Base-by-base conservation (phyloP, 2,329 filamentous ascomycete species). In the Aureobasidium pullulans region DNA sequence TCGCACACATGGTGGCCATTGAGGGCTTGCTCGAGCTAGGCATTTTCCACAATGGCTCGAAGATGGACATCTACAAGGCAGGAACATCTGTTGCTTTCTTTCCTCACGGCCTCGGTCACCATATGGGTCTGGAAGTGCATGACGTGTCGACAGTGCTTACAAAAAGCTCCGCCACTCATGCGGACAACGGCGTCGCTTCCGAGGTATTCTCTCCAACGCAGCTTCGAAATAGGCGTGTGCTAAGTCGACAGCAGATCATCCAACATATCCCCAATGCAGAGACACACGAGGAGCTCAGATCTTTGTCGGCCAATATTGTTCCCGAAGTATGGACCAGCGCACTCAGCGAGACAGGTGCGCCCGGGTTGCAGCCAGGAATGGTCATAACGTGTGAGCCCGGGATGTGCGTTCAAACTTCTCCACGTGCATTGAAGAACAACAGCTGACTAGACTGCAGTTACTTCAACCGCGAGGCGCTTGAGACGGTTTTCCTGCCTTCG, bases 91-190 rank as follows among this genome's bases (percentile, higher is more conserved):
- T 88, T 28, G 92, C 91, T 1, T 96, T 96, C 77, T 89, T 96
- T 69, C 92, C 92, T 1, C 92, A 96, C 71, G 92, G 92, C 0
- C 77, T 96, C 1, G 92, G 92, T 0, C 92, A 96, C 73, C 93
- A 96, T 71, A 78, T 96, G 9, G 92, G 92, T 63, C 87, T 96
- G 81, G 92, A 96, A 71, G 95, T 91, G 1, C 92, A 96, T 71
- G 92, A 96, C 65, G 70, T 74, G 3, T 60, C 64, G 2, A 62
- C 57, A 6, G 37, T 31, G 23, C 31, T 43, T 3, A 57, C 48
- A n/a, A 42, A 48, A 9, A 61, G 42, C 10, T 19, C 34, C 11
- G 11, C 15, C 2, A 23, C n/a, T 15, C 13, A 16, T 69, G 88
- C 85, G 0, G 88, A 88, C 62, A 89, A 89, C 23, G 85, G 90